These are phyloP conservation scores for Didymella exigua DNA, from an alignment of 2,329 filamentous ascomycete species.

Conservation along the genomic window DNA sequence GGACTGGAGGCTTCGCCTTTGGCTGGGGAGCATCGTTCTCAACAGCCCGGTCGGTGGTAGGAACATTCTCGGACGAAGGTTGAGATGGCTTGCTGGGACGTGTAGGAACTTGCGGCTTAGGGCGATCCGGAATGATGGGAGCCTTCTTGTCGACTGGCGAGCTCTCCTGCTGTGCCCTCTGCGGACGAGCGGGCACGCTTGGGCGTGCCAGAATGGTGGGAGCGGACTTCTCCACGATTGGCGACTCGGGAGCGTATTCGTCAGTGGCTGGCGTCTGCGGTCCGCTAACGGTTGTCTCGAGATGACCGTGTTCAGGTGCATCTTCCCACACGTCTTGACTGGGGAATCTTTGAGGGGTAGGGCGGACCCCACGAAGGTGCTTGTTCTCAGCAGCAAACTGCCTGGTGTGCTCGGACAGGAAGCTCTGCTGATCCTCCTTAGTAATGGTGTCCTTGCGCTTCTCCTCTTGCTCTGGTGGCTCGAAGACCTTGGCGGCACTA, in stretches of 20 bases:
- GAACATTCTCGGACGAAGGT: conserved; percentile 49
- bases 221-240: conserved; percentile 31
- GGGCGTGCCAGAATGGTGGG: conserved; percentile 39
- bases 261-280: conserved; percentile 58
- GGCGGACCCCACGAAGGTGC: conserved; percentile 60
- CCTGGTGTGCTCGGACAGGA: conserved; percentile 53
- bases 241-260: conserved; percentile 46
- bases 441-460: conserved; percentile 52
- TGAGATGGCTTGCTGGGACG: conserved; percentile 61
- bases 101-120: conserved; percentile 68
- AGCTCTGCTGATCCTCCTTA: conserved; percentile 50
- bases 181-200: conserved; percentile 43
- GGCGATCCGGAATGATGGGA: conserved; percentile 61
- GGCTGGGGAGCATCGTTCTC: conserved; percentile 50
- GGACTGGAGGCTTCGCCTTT: conserved; percentile 84
- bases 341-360: conserved; percentile 74
- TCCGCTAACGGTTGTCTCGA: conserved; percentile 72
- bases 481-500: conserved; percentile 46
- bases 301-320: conserved; percentile 78
- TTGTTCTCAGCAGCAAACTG: conserved; percentile 63
- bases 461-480: conserved; percentile 58
- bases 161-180: conserved; percentile 36
- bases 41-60: conserved; percentile 29
- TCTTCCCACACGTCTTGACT: conserved; percentile 97
- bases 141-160: conserved; percentile 59